Percentiles rank a stretch among this genome's conserved stretches.
Conservation (phyloP, 257 asterid genomes). For the Solanum rostratum region DNA sequence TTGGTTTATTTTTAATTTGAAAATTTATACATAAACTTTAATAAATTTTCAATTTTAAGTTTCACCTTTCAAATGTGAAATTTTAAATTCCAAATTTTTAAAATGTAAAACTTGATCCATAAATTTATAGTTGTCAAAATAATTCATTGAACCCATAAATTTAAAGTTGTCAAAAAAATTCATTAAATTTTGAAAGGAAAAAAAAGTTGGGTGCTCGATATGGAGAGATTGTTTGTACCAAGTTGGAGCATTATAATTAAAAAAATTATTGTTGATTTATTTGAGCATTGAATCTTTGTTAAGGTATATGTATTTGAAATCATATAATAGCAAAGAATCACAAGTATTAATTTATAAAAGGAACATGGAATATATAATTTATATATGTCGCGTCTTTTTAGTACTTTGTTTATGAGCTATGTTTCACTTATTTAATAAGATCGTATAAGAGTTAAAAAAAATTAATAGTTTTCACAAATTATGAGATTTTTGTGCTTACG, state of each 20-base stretch:
- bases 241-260: background rate
- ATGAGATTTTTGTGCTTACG: no score
- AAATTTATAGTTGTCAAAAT: background rate
- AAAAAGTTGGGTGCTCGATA: background rate
- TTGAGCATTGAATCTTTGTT: background rate
- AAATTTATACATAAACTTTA: background rate
- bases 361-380: no score
- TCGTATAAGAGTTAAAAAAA: no score
- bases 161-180: background rate
- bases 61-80: background rate
- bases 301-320: background rate
- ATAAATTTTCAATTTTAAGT: background rate
- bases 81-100: background rate
- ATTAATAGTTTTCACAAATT: background rate
- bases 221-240: background rate
- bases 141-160: background rate
- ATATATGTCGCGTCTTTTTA: no score
- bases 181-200: background rate
- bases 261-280: background rate
- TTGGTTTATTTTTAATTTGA: background rate
- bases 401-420: background rate
- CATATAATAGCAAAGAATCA: no score
- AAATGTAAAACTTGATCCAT: background rate
- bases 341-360: no score
- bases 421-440: background rate